Evolutionary conservation across 2,329 filamentous ascomycete species (phyloP), one percentile per base, ranked within the genome.

Genomic region (Purpureocillium takamizusanense): DNA sequence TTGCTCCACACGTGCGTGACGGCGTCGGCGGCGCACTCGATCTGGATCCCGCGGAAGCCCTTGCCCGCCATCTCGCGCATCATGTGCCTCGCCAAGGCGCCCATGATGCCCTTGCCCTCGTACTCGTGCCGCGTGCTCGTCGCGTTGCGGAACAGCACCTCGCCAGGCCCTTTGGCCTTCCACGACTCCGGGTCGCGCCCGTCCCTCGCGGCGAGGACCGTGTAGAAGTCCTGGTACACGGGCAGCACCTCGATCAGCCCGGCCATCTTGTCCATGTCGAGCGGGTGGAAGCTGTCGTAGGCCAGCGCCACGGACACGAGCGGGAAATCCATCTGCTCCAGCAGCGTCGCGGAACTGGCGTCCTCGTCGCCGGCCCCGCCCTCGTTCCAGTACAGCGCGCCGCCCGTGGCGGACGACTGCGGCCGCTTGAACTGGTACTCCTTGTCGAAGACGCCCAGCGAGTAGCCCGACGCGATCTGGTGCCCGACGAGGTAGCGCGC

Each of bases 311-410:
- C 37, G 9, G 50, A 54, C 2, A 55, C 54, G 8, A 57, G 46
- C 1, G 54, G 53, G 35, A 59, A 58, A 35, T 57, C 55, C 55
- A 59, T 59, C 33, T 50, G 47, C 37, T 50, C 50, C 3, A 54
- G 47, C 18, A 56, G 45, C 42, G 42, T 38, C n/a, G 45, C 44
- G 2, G 15, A 36, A 5, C 44, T 43, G 7, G 36, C 33, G 0
- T 17, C 25, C 7, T 36, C 16, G 30, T 50, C 29, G 6, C 6
- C n/a, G n/a, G n/a, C n/a, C n/a, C n/a, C n/a, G n/a, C 23, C 35
- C 8, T 31, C n/a, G 16, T 55, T 42, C 54, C 54, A 59, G 42
- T 51, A 51, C n/a, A 59, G 46, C 31, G 40, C 46, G 9, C 54
- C 53, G 12, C 44, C 45, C 1, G 45, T 41, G 3, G 42, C 41